Conservation (phyloP, 192 early-diverging fungal species). For the Coemansia guatemalensis region DNA sequence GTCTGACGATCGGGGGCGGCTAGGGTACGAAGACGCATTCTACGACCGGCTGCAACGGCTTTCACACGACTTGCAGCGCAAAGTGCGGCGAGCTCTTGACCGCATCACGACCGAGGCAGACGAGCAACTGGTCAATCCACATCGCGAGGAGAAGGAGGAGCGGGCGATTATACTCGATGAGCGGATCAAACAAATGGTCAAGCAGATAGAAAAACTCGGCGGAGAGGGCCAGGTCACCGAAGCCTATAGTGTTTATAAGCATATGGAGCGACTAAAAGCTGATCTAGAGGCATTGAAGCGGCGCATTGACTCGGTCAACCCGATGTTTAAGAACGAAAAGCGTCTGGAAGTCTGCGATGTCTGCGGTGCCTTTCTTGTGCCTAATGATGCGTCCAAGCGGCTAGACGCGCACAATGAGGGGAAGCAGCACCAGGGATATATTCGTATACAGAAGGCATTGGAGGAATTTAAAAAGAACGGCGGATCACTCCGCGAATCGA, state of each 20-base stretch:
- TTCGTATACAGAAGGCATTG: conserved; percentile 71
- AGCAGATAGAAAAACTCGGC: conserved; percentile 70
- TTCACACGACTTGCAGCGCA: conserved; percentile 67
- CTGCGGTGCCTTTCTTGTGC: conserved; percentile 81
- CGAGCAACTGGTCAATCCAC: conserved; percentile 61
- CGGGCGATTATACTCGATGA: conserved; percentile 77
- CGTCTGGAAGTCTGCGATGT: conserved; percentile 80
- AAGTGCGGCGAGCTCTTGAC: conserved; percentile 68
- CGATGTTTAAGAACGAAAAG: conserved; percentile 70
- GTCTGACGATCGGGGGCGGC: conserved; percentile 62
- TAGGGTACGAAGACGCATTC: conserved; percentile 76
- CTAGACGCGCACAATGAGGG: conserved; percentile 81
- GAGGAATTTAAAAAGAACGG: conserved; percentile 59
- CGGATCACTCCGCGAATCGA: conserved; percentile 7
- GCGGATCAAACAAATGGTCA: conserved; percentile 67
- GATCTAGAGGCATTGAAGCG: conserved; percentile 61
- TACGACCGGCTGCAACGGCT: conserved; percentile 64
- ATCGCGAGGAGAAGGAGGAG: conserved; percentile 79
- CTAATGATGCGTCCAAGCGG: conserved; percentile 78
- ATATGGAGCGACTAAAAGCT: conserved; percentile 67
- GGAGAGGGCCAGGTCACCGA: conserved; percentile 74
- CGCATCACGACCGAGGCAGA: conserved; percentile 66
- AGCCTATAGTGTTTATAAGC: conserved; percentile 60
- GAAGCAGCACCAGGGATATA: conserved; percentile 83
- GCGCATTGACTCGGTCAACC: conserved; percentile 57